Evolutionary conservation across 2,329 filamentous ascomycete species (phyloP).

Genomic region (Talaromyces sp.): DNA sequence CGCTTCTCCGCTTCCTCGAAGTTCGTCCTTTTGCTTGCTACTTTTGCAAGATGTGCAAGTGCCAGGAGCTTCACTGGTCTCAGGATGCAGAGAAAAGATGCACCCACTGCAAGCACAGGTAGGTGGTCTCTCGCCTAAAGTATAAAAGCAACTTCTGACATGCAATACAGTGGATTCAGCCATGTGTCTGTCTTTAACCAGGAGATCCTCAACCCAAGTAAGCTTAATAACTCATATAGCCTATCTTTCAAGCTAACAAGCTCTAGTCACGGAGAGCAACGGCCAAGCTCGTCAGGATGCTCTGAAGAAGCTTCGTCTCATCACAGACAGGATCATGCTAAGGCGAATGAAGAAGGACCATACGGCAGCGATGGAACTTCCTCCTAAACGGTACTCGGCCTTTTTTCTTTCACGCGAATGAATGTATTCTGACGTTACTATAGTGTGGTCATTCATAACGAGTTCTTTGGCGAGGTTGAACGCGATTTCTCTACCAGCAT

Average conservation of each 20-base stretch:
- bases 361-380: constrained; percentile 90
- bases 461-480: constrained; percentile 95
- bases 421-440: neutral
- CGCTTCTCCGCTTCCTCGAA: constrained; percentile 84
- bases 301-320: constrained; percentile 74
- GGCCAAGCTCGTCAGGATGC: constrained; percentile 59
- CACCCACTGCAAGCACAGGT: constrained; percentile 59
- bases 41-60: constrained; percentile 82
- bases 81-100: constrained; percentile 69
- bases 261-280: constrained; percentile 51
- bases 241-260: constrained; percentile 36
- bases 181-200: constrained; percentile 87
- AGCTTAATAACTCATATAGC: constrained; percentile 34
- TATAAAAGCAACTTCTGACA: neutral
- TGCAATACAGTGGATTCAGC: constrained; percentile 48
- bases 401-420: neutral
- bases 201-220: constrained; percentile 77
- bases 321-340: constrained; percentile 93
- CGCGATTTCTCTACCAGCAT: constrained; percentile 93
- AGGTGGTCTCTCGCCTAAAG: constrained; percentile 4
- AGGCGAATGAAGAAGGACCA: constrained; percentile 91
- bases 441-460: constrained; percentile 74
- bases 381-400: constrained; percentile 66
- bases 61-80: constrained; percentile 76
- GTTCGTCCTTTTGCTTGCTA: constrained; percentile 87